Base-by-base conservation (phyloP, 352 stramenopile genomes). In the Stramenopiles sp. region DNA sequence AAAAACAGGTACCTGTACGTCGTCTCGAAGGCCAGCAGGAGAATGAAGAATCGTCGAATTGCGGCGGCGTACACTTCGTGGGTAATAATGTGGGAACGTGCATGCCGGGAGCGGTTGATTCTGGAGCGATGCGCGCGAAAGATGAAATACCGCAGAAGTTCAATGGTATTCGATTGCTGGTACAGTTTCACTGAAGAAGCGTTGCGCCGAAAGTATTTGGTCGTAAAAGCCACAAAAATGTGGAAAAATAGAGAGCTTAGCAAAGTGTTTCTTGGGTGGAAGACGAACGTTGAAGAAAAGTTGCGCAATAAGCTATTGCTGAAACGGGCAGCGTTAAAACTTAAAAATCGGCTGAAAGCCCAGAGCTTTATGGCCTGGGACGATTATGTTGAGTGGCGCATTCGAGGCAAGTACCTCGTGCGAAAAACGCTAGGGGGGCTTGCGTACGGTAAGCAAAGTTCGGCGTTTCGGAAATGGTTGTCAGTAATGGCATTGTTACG, bases 1-100 rank as follows among this genome's bases (percentile, higher is more conserved):
- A 71, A 71, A 71, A 71, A 71, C 35, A 71, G 53, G 12, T 71
- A 71, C 12, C 53, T 71, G 12, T 71, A 71, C 53, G 12, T 71
- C 35, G 53, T 71, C 2, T 4, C 4, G 35, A 71, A 6, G 12
- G 53, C 53, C 2, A 71, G 53, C 53, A 71, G 53, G 6, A 31
- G 53, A 6, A 71, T 71, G 53, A 71, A 71, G 35, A 71, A 71
- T 71, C 2, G 6, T 35, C 2, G 53, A 2, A 6, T 71, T 6
- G 53, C 53, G 33, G 53, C 53, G 4, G 12, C 53, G 35, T 71
- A 71, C 6, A 6, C 4, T 71, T 31, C 53, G 6, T 71, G 53
- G 53, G 53, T 71, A 31, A 6, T 2, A 35, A 71, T 71, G 53
- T 31, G 33, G 35, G 53, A 71, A 71, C 4, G 6, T 35, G 35